Conservation (phyloP, 2,329 filamentous ascomycete genomes). For the Aspergillaceae sp. region DNA sequence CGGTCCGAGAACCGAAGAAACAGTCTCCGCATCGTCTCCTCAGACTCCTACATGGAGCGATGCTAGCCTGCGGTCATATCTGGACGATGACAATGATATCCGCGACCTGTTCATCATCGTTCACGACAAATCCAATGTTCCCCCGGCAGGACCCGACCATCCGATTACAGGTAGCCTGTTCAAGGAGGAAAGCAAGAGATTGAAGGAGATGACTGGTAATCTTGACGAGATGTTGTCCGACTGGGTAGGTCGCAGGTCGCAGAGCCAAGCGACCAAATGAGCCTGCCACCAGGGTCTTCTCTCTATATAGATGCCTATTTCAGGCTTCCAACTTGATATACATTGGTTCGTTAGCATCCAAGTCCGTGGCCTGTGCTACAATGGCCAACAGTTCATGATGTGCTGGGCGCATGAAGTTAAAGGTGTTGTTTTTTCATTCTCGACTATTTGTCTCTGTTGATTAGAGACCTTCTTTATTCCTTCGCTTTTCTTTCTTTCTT, state of each 20-base stretch:
- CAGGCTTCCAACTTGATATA: background rate
- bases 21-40: slow-evolving; percentile 45
- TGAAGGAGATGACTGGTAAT: slow-evolving; percentile 82
- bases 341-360: background rate
- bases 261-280: background rate
- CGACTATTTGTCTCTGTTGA: slow-evolving; percentile 6
- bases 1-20: slow-evolving; percentile 26
- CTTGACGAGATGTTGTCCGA: slow-evolving; percentile 79
- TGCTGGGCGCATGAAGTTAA: slow-evolving; percentile 14
- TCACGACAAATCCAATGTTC: slow-evolving; percentile 79
- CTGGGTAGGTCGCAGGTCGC: slow-evolving; percentile 50
- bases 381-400: slow-evolving; percentile 11
- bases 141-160: slow-evolving; percentile 72
- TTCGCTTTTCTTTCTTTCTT: slow-evolving; percentile 9
- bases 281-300: too few relatives aligned
- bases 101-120: slow-evolving; percentile 84
- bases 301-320: background rate
- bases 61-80: slow-evolving; percentile 72
- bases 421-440: slow-evolving; percentile 3
- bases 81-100: slow-evolving; percentile 83
- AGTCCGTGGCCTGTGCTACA: background rate
- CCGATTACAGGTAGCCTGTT: slow-evolving; percentile 74
- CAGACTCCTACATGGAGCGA: slow-evolving; percentile 72
- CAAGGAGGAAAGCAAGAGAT: slow-evolving; percentile 73
- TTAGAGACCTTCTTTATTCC: slow-evolving; percentile 8